A percentile compares a stretch with the other conserved stretches of the same genome.
Conservation (phyloP, 352 stramenopile species). For the Globisporangium polare region DNA sequence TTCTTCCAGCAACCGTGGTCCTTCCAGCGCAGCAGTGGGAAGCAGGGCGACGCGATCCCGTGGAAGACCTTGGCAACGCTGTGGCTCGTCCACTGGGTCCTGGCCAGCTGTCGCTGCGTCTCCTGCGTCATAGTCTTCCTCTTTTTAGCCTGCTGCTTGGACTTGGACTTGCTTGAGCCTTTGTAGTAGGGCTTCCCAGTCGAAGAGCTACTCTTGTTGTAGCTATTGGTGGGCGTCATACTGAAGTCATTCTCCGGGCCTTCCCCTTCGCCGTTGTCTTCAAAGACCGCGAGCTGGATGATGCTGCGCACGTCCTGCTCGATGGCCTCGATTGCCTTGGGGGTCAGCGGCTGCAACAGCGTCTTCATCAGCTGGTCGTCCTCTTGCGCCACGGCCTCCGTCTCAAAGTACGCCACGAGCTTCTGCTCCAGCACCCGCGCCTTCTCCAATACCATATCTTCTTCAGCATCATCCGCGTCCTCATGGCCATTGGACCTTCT, state of each 20-base stretch:
- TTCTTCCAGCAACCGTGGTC: conserved; percentile 64
- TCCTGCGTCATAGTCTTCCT: background rate
- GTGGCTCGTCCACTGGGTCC: conserved; percentile 49
- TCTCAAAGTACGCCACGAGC: conserved; percentile 65
- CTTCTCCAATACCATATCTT: conserved; percentile 24
- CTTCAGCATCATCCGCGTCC: conserved; percentile 7
- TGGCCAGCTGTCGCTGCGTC: conserved; percentile 10
- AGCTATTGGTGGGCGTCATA: conserved; percentile 1
- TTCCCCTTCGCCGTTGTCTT: conserved; percentile 15
- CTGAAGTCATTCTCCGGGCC: background rate
- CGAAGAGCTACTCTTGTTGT: background rate
- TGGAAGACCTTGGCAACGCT: conserved; percentile 79
- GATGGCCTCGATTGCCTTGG: conserved; percentile 45
- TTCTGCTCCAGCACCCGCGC: conserved; percentile 38
- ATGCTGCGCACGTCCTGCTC: conserved; percentile 48
- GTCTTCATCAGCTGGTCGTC: conserved; percentile 36
- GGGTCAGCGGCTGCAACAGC: conserved; percentile 45
- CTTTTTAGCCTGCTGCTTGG: background rate
- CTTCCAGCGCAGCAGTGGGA: conserved; percentile 54
- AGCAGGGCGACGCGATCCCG: conserved; percentile 59
- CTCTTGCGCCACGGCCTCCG: conserved; percentile 24
- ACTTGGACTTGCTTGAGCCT: background rate
- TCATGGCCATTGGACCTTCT: background rate
- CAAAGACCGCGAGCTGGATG: conserved; percentile 20
- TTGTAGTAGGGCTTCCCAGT: background rate